Evolutionary conservation across 1,284 basidiomycete genomes (phyloP), one percentile per base, ranked within the genome.

Genomic region (Papiliotrema terrestris): DNA sequence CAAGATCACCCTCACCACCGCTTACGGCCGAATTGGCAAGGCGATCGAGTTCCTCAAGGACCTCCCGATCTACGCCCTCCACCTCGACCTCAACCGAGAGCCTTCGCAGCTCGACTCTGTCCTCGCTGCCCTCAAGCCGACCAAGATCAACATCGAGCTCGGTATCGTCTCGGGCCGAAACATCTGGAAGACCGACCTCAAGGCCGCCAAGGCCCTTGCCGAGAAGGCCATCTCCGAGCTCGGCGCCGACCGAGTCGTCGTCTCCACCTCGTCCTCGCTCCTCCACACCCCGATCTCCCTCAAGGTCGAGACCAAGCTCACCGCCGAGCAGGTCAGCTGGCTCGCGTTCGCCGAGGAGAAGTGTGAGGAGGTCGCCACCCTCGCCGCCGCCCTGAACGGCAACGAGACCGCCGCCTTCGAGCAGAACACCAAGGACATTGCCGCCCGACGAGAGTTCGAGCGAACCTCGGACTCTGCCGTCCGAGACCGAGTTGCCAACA

Each of bases 341-440:
- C 94, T 99, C 83, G 91, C 96, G 19, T 99, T 98, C 77, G 96
- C 96, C 61, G 82, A 91, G 62, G 95, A 99, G 83, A 99, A 99
- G 83, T 89, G 89, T 41, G 81, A 80, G 51, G 96, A 99, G 80
- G 92, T 98, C 67, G 83, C 93, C 53, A 83, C 83, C 63, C 86
- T 98, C 68, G 93, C 94, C 57, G 83, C 88, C 51, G 85, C 84
- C 58, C 82, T 94, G 59, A 91, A 90, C 61, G 89, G 92, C 76
- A 85, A 91, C 69, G 72, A 86, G 59, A 76, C 86, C 54, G 80
- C 83, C 57, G 86, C 86, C 55, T 82, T 94, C 59, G 89, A 91
- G 78, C 86, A 83, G 57, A 99, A 98, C 85, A 90, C 85, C 75
- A 80, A 78, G 65, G 95, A 94, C 67, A 98, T 99, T 73, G 84